Conservation (phyloP, 805 yeast genomes). For the Monosporozyma unispora region DNA sequence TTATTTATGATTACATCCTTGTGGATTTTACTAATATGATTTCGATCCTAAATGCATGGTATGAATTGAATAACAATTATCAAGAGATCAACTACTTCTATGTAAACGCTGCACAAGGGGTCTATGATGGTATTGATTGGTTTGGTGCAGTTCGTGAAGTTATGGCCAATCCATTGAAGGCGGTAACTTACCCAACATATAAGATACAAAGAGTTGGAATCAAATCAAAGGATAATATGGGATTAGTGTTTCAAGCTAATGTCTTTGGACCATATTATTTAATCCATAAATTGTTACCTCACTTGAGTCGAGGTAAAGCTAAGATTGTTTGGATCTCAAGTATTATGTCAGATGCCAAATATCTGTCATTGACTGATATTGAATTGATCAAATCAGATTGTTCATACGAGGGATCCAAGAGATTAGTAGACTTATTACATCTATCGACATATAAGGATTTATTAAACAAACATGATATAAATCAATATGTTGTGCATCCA, state of each 20-base stretch:
- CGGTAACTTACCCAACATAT: slow-evolving; percentile 82
- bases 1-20: slow-evolving; percentile 80
- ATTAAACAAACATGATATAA: slow-evolving; percentile 46
- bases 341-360: slow-evolving; percentile 67
- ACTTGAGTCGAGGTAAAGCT: slow-evolving; percentile 49
- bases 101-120: slow-evolving; percentile 86
- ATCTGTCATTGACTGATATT: slow-evolving; percentile 64
- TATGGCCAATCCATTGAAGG: slow-evolving; percentile 55
- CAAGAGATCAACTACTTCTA: slow-evolving; percentile 65
- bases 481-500: slow-evolving; percentile 80
- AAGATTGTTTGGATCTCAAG: slow-evolving; percentile 80
- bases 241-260: slow-evolving; percentile 86
- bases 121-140: slow-evolving; percentile 83
- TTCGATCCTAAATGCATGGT: slow-evolving; percentile 63
- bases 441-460: slow-evolving; percentile 47
- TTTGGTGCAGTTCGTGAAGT: slow-evolving; percentile 63
- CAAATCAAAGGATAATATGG: slow-evolving; percentile 68
- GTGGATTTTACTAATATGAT: slow-evolving; percentile 91
- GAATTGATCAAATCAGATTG: slow-evolving; percentile 54
- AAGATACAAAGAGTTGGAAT: slow-evolving; percentile 77
- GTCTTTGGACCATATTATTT: slow-evolving; percentile 94
- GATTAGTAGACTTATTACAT: slow-evolving; percentile 78
- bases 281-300: slow-evolving; percentile 52
- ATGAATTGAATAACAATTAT: slow-evolving; percentile 60
- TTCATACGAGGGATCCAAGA: slow-evolving; percentile 88